phyloP scores from a whole-genome alignment of 441 rosid genomes.

The Gossypium davidsonii region DNA sequence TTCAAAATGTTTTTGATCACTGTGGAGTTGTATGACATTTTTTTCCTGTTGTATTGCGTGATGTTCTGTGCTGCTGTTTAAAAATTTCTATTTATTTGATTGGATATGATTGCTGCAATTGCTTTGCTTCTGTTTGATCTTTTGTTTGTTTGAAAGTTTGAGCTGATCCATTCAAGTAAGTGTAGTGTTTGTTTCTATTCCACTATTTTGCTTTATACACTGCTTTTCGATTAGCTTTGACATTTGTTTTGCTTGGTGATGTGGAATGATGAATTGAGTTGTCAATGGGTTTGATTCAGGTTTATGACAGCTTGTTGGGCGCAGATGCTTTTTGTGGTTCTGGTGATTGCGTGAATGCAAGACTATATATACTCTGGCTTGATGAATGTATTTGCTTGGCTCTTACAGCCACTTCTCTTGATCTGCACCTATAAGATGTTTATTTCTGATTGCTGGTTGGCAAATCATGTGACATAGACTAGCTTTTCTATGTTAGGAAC shows the following conservation, averaged over 20 bases:
- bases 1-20: not conserved
- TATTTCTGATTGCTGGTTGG: conserved; percentile 36
- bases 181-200: not conserved
- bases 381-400: conserved; percentile 72
- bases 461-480: conserved; percentile 28
- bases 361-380: conserved; percentile 63
- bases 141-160: not conserved
- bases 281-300: conserved; percentile 89
- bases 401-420: conserved; percentile 60
- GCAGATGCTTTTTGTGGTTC: conserved; percentile 94
- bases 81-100: not conserved
- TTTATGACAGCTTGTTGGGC: conserved; percentile 78
- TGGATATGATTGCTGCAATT: not conserved
- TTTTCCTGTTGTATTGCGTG: not conserved
- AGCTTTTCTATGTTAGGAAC: conserved; percentile 18
- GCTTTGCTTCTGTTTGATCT: not conserved
- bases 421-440: conserved; percentile 48
- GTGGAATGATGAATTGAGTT: conserved; percentile 57
- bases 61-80: not conserved
- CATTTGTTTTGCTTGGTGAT: conserved; percentile 26
- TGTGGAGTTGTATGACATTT: not conserved
- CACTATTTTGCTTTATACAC: conserved; percentile 2
- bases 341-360: conserved; percentile 90
- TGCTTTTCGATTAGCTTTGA: conserved; percentile 8
- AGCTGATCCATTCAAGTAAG: not conserved